Evolutionary conservation across 257 asterid species (phyloP).

Genomic region (Prunella vulgaris): DNA sequence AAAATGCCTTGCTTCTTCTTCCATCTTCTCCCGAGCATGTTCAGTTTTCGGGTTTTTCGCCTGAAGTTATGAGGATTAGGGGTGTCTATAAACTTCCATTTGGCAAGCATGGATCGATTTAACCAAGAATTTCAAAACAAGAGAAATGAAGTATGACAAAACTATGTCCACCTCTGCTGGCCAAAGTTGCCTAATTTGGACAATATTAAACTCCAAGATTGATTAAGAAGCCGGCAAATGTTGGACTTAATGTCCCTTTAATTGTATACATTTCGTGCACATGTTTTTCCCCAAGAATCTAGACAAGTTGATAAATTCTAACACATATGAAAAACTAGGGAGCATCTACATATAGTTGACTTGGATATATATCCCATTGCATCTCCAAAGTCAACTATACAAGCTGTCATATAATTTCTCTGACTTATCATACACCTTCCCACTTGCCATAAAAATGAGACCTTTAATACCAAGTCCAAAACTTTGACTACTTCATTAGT

Average conservation of each 20-base stretch:
- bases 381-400: slow-evolving; percentile 26
- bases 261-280: not conserved
- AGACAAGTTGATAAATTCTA: slow-evolving; percentile 2
- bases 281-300: slow-evolving; percentile 5
- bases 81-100: not conserved
- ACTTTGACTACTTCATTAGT: slow-evolving; percentile 14
- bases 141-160: not conserved
- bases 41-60: not conserved
- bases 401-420: not conserved
- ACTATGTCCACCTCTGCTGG: not conserved
- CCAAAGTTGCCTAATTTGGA: not conserved
- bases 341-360: slow-evolving; percentile 6
- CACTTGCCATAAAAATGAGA: not conserved
- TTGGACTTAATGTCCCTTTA: not conserved
- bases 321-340: not conserved
- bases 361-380: not conserved
- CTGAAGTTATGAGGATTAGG: not conserved
- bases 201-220: not conserved
- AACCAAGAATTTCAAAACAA: slow-evolving; percentile 20
- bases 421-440: not conserved
- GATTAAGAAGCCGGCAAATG: not conserved
- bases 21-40: slow-evolving; percentile 28
- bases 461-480: not conserved
- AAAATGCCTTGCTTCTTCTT: slow-evolving; percentile 32
- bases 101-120: slow-evolving; percentile 22